Conservation (phyloP, 805 yeast genomes). For the Zygosaccharomyces bailii region DNA sequence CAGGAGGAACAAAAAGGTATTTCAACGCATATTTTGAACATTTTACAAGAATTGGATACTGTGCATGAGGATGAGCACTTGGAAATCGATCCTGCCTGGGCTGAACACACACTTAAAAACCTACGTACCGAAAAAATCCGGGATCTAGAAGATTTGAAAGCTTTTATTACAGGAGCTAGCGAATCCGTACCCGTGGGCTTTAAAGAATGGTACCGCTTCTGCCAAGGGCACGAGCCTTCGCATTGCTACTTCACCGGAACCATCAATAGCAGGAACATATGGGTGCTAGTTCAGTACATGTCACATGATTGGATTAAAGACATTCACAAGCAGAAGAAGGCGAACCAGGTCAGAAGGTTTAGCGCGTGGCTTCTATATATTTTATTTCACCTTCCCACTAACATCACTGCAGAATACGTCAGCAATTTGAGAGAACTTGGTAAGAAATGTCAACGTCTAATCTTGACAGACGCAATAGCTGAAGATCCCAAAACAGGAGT, state of each 20-base stretch:
- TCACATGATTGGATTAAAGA: conserved; percentile 28
- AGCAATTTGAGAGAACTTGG: conserved; percentile 32
- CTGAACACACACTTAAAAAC: conserved; percentile 12
- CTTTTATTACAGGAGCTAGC: conserved; percentile 10
- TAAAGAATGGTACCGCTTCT: conserved; percentile 30
- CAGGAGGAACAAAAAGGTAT: conserved; percentile 14
- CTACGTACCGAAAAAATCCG: conserved; percentile 16
- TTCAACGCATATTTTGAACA: conserved; percentile 16
- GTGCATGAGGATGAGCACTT: conserved; percentile 15
- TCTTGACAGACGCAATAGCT: conserved; percentile 6
- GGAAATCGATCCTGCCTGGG: conserved; percentile 29
- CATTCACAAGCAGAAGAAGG: conserved; percentile 21
- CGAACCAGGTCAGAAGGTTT: conserved; percentile 10
- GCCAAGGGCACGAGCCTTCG: conserved; percentile 30
- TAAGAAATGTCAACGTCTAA: conserved; percentile 23
- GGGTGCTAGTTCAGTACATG: conserved; percentile 30
- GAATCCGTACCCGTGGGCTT: conserved; percentile 23
- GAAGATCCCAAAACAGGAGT: conserved; percentile 4
- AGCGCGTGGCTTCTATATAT: conserved; percentile 30
- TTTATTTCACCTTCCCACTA: conserved; percentile 26
- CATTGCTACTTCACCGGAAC: conserved; percentile 18
- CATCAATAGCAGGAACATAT: conserved; percentile 19
- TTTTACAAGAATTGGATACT: conserved; percentile 17
- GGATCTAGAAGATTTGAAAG: conserved; percentile 21
- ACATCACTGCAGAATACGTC: conserved; percentile 26